These are phyloP conservation scores for Allium cepa DNA, from an alignment of 106 monocot species.

Conservation along the genomic window DNA sequence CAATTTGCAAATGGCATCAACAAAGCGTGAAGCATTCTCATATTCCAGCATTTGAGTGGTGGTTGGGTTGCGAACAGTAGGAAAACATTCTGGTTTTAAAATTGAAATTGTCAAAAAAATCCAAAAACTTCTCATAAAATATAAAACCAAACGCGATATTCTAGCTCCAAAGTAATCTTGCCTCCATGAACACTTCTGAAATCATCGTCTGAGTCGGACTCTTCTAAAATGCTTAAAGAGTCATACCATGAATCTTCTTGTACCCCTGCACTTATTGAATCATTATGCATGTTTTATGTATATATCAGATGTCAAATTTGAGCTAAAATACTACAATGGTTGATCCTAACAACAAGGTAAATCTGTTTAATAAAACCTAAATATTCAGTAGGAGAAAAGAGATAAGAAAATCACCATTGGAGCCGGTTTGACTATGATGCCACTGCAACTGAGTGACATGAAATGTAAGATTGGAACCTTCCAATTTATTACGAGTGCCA, in stretches of 20 bases:
- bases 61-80: slow-evolving; percentile 12
- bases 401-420: slow-evolving; percentile 26
- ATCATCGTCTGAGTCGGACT: slow-evolving; percentile 47
- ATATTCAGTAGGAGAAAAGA: neutral
- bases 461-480: slow-evolving; percentile 45
- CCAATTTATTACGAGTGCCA: slow-evolving; percentile 27
- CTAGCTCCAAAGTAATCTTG: too few species aligned
- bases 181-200: slow-evolving; percentile 55
- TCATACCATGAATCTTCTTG: slow-evolving; percentile 60
- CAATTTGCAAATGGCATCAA: slow-evolving; percentile 28
- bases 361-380: neutral
- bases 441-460: slow-evolving; percentile 59
- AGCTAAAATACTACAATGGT: neutral
- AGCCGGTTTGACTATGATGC: slow-evolving; percentile 45
- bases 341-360: neutral
- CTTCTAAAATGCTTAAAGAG: slow-evolving; percentile 43
- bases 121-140: neutral
- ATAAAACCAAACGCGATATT: neutral
- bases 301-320: too few species aligned
- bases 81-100: slow-evolving; percentile 39
- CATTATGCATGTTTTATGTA: too few species aligned
- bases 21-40: slow-evolving; percentile 24
- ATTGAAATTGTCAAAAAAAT: neutral
- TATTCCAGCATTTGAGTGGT: slow-evolving; percentile 14
- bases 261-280: slow-evolving; percentile 18